phyloP scores from a whole-genome alignment of 768 basidiomycete species.

The Leucocoprinus birnbaumii region DNA sequence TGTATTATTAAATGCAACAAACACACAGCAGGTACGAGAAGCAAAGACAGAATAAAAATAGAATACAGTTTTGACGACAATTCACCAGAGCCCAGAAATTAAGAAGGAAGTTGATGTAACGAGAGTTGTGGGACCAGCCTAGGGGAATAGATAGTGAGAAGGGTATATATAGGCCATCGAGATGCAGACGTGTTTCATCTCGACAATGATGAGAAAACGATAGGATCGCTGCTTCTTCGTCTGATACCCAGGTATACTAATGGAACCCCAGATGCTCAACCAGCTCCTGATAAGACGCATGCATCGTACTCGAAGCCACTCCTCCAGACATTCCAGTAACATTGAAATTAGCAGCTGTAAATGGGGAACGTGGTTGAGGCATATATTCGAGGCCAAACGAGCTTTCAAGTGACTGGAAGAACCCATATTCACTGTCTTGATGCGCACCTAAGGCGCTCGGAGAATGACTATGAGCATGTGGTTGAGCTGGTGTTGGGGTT shows the following conservation, averaged over 20 bases:
- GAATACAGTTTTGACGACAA: not conserved
- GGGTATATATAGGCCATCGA: too few species aligned
- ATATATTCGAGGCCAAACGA: constrained; percentile 8
- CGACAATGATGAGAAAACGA: too few species aligned
- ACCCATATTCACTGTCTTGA: not conserved
- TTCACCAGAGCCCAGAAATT: not conserved
- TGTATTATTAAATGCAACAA: not conserved
- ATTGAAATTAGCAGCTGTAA: constrained; percentile 7
- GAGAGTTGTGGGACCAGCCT: not conserved
- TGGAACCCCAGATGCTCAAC: constrained; percentile 62
- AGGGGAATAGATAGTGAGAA: not conserved
- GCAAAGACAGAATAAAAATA: not conserved
- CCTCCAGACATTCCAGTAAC: constrained; percentile 13
- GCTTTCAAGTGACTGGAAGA: constrained; percentile 7
- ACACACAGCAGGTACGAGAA: not conserved
- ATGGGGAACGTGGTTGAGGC: constrained; percentile 10
- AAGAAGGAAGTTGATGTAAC: not conserved
- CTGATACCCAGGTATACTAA: constrained; percentile 11
- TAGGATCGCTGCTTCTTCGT: too few species aligned
- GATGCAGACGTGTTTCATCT: too few species aligned
- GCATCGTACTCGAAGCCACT: constrained; percentile 26
- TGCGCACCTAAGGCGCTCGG: too few species aligned
- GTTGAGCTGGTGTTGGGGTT: too few species aligned
- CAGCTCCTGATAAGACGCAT: constrained; percentile 65
- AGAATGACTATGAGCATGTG: too few species aligned